Evolutionary conservation across 371 early-diverging fungal genomes (phyloP).

Genomic region (Rhizopus sp.): DNA sequence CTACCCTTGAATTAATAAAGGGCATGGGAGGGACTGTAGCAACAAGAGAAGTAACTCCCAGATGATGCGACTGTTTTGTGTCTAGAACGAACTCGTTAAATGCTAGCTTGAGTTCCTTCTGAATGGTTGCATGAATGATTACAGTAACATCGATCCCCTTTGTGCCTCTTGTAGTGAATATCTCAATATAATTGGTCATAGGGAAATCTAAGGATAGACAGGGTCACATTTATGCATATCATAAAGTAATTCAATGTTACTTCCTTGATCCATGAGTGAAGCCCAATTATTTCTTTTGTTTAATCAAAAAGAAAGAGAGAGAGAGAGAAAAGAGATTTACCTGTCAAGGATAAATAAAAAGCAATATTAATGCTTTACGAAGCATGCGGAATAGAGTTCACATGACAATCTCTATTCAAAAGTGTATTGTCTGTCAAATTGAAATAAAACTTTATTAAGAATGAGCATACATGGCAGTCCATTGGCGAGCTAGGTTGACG

Average conservation of each 20-base stretch:
- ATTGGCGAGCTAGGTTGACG: slow-evolving; percentile 24
- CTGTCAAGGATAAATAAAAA: no score
- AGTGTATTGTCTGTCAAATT: no score
- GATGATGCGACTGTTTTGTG: slow-evolving; percentile 35
- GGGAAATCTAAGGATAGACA: no score
- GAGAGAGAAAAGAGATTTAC: no score
- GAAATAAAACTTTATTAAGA: slow-evolving; percentile 1
- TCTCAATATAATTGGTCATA: neutral
- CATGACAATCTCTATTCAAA: no score
- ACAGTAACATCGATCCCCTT: slow-evolving; percentile 22
- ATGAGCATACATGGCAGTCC: slow-evolving; percentile 36
- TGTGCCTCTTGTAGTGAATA: slow-evolving; percentile 14
- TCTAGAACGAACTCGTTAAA: slow-evolving; percentile 37
- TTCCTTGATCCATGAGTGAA: no score
- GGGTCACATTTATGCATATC: no score
- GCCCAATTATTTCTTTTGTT: no score
- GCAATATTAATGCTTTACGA: no score
- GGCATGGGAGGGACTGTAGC: slow-evolving; percentile 25
- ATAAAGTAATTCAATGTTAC: no score
- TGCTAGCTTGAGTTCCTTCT: slow-evolving; percentile 25
- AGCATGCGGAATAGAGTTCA: no score
- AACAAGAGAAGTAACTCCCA: slow-evolving; percentile 30
- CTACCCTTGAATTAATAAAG: slow-evolving; percentile 13
- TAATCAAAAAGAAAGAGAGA: no score
- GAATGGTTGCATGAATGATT: slow-evolving; percentile 7